Evolutionary conservation across 345 rosid genomes (phyloP).

Genomic region (Diplotaxis tenuifolia): DNA sequence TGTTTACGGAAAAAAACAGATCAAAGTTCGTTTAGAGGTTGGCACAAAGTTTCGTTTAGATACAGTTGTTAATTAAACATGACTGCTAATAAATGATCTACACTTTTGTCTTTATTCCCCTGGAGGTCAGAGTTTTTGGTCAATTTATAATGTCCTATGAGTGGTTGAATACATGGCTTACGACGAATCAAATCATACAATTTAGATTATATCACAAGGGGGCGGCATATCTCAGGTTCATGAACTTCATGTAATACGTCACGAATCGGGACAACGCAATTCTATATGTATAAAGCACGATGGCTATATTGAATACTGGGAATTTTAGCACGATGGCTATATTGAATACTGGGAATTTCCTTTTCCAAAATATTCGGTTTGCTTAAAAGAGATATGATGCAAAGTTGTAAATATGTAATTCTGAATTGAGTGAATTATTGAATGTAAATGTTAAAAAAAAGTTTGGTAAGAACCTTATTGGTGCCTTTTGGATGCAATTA

Average conservation of each 20-base stretch:
- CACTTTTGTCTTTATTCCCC: not conserved
- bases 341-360: slow-evolving; percentile 3
- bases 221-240: slow-evolving; percentile 22
- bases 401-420: slow-evolving; percentile 11
- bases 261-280: slow-evolving; percentile 2
- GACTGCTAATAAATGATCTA: not conserved
- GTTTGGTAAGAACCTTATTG: not conserved
- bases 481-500: slow-evolving; percentile 1
- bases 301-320: slow-evolving; percentile 4
- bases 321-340: no score
- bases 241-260: slow-evolving; percentile 26
- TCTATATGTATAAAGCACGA: not conserved
- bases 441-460: not conserved
- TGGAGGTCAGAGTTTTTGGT: slow-evolving; percentile 21
- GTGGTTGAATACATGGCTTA: slow-evolving; percentile 21
- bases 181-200: slow-evolving; percentile 27
- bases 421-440: not conserved
- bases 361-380: slow-evolving; percentile 22
- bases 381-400: slow-evolving; percentile 23
- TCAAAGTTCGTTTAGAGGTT: no score
- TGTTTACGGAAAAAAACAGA: not conserved
- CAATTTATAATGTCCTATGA: slow-evolving; percentile 3
- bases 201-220: slow-evolving; percentile 14
- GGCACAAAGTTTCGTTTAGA: not conserved
- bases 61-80: not conserved